Base-by-base conservation (phyloP, 164 flowering plant genomes). In the Nelumbo lutea region DNA sequence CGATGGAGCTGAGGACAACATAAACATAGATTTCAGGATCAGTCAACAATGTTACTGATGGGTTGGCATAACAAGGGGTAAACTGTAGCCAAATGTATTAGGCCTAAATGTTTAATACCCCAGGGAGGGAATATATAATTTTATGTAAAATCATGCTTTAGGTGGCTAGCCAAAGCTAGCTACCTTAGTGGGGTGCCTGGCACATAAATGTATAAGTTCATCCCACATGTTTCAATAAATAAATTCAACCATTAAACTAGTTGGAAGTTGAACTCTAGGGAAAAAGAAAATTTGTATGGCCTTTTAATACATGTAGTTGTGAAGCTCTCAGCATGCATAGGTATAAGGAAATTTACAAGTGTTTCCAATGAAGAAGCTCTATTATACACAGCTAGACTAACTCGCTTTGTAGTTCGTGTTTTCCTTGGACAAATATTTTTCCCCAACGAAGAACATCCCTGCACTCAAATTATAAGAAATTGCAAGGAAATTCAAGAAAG, bases 341-440 rank as follows among this genome's bases (percentile, higher is more conserved):
- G 68, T 11, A 59, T 4, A 68, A 51, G 68, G 72, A 56, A 60
- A 78, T 91, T 85, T 61, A 91, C 97, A 55, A 93, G 85, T 65
- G 98, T 85, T 83, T 93, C 98, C 67, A 93, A 76, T 40, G 97
- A 88, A 65, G 97, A 89, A 38, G 94, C 97, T 77, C 96, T 81
- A 74, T 86, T 91, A 74, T 91, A 91, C 72, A 88, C 94, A 55
- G 97, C 96, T 42, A 79, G 84, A 70, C 98, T 96, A 78, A 90
- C 97, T 71, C 97, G 94, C 73, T 80, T 91, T 69, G 75, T 83
- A 39, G 96, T 84, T 68, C 81, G 78, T 64, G 94, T 88, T 81
- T 85, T 90, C 27, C 90, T 76, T 53, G 96, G 85, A 66, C 77
- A 73, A 42, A 87, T 69, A 75, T 93, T 93, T 76, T 84, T 91